Conservation (phyloP, 805 yeast species). For the Candida tallmaniae region DNA sequence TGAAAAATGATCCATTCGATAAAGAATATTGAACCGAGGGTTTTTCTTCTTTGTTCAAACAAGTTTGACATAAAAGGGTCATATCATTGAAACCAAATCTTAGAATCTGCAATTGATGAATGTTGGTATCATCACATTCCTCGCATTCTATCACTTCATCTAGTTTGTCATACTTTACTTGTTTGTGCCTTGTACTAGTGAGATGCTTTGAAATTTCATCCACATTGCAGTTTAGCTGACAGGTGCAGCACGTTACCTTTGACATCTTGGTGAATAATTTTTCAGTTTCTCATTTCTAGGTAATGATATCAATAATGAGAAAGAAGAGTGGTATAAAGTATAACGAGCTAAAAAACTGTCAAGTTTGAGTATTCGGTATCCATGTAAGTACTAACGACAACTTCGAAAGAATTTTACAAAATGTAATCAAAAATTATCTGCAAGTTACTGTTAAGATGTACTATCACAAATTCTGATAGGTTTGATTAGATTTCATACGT, state of each 20-base stretch:
- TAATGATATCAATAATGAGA: no score
- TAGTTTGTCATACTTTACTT: conserved; percentile 27
- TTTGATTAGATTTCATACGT: no score
- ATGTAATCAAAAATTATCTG: no score
- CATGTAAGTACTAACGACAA: no score
- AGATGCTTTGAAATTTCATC: conserved; percentile 49
- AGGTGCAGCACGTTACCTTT: conserved; percentile 10
- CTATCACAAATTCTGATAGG: no score
- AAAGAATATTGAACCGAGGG: conserved; percentile 49
- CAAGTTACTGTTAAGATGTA: no score
- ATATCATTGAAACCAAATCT: conserved; percentile 55
- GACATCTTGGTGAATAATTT: conserved; percentile 4
- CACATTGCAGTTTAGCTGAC: conserved; percentile 4
- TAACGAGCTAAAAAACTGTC: no score
- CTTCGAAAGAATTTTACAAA: no score
- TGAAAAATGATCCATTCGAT: conserved; percentile 52
- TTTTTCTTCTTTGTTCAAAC: conserved; percentile 39
- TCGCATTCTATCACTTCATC: conserved; percentile 50
- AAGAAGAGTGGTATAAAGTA: no score
- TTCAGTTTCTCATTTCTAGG: no score
- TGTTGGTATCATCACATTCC: conserved; percentile 48
- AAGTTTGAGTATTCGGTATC: no score
- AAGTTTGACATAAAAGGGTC: conserved; percentile 43
- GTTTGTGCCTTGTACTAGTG: conserved; percentile 50
- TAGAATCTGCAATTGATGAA: conserved; percentile 48